phyloP scores from a whole-genome alignment of 768 basidiomycete species.

The Sutorius australiensis region DNA sequence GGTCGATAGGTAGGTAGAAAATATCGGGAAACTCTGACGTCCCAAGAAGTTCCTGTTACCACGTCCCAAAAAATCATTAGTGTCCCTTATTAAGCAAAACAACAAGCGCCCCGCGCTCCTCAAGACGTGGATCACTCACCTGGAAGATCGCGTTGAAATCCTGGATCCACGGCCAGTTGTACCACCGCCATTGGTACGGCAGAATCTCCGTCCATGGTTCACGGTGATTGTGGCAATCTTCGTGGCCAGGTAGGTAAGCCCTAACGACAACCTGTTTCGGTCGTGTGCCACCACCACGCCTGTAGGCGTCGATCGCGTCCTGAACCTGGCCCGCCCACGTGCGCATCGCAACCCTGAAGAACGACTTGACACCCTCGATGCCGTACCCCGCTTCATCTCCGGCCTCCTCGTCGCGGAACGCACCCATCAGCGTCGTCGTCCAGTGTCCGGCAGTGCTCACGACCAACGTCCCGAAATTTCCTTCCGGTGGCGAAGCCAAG shows the following conservation, averaged over 20 bases:
- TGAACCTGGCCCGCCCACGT: constrained; percentile 55
- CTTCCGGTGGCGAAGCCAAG: constrained; percentile 40
- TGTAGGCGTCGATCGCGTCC: constrained; percentile 36
- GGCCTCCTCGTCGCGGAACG: constrained; percentile 32
- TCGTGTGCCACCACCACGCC: constrained; percentile 22
- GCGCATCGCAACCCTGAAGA: constrained; percentile 57
- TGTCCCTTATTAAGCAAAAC: neutral
- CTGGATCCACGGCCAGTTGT: constrained; percentile 63
- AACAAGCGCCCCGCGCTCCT: too few species aligned
- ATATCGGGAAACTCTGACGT: constrained; percentile 48
- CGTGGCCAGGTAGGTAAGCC: constrained; percentile 63
- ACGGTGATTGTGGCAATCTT: constrained; percentile 51
- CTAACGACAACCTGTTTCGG: constrained; percentile 50
- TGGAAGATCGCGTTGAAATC: constrained; percentile 57
- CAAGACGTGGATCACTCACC: constrained; percentile 34
- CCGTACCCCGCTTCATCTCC: constrained; percentile 40
- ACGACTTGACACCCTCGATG: constrained; percentile 49
- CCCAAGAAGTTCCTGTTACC: constrained; percentile 38
- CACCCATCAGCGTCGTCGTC: constrained; percentile 55
- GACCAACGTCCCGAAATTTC: constrained; percentile 58
- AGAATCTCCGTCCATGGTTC: constrained; percentile 45
- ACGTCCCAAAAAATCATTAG: constrained; percentile 2
- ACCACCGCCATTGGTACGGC: constrained; percentile 48
- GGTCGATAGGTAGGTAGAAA: constrained; percentile 57
- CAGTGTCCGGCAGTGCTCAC: constrained; percentile 68